A percentile compares a stretch with the other conserved stretches of the same genome.
These are phyloP conservation scores for Sisymbrium altissimum DNA, from an alignment of 345 rosid genomes.

Conservation along the genomic window DNA sequence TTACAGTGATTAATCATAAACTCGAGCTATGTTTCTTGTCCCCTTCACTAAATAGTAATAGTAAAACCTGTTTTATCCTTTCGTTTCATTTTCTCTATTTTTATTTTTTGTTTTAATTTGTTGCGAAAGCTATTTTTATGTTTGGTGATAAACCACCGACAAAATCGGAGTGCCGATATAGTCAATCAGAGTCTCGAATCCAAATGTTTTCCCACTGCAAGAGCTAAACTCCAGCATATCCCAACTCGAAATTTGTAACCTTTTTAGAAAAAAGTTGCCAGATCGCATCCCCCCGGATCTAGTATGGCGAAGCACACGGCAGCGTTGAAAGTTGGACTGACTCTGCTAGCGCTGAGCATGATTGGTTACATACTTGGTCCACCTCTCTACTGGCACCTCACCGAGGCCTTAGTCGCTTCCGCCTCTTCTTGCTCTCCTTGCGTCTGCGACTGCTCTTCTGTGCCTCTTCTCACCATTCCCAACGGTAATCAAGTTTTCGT, in stretches of 20 bases:
- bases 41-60: not conserved
- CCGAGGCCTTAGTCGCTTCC: conserved; percentile 51
- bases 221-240: not conserved
- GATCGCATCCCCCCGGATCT: not conserved
- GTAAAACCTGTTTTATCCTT: not conserved
- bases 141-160: not conserved
- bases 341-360: conserved; percentile 54
- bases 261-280: not conserved
- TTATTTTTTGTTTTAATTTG: too few relatives aligned
- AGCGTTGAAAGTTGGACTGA: conserved; percentile 45
- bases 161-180: not conserved
- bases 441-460: conserved; percentile 79
- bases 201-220: not conserved
- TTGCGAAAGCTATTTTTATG: not conserved
- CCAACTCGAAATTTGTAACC: not conserved
- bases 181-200: not conserved
- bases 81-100: not conserved
- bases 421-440: conserved; percentile 53
- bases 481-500: conserved; percentile 45
- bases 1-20: not conserved
- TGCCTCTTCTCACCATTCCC: conserved; percentile 65
- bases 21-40: not conserved
- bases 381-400: conserved; percentile 89
- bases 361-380: conserved; percentile 75
- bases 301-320: conserved; percentile 53